phyloP scores from a whole-genome alignment of 2,329 filamentous ascomycete genomes.

The Paraphaeosphaeria sporulosa region DNA sequence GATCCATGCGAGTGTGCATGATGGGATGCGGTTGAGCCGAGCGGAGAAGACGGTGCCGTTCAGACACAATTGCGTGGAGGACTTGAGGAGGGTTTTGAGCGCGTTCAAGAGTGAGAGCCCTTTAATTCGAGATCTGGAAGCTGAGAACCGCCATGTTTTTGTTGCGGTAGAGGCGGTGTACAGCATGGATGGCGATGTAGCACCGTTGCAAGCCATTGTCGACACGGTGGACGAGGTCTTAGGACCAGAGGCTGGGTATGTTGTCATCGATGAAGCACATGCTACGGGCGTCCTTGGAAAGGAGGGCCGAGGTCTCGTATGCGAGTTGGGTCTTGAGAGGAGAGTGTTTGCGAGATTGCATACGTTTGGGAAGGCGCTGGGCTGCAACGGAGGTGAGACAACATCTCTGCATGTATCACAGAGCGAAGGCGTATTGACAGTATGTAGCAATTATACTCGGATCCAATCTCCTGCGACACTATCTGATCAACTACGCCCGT shows the following conservation, averaged over 20 bases:
- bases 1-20: constrained; percentile 80
- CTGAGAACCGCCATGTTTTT: constrained; percentile 41
- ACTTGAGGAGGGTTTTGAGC: constrained; percentile 52
- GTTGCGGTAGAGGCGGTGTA: constrained; percentile 58
- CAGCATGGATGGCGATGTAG: constrained; percentile 83
- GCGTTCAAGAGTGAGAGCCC: constrained; percentile 40
- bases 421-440: constrained; percentile 3
- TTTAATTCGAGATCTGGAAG: constrained; percentile 36
- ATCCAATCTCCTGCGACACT: constrained; percentile 37
- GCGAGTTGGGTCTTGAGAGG: constrained; percentile 59
- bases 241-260: constrained; percentile 64
- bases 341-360: constrained; percentile 66
- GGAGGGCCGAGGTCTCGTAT: constrained; percentile 65
- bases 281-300: constrained; percentile 67
- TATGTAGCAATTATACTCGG: constrained; percentile 42
- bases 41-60: constrained; percentile 61
- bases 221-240: constrained; percentile 63
- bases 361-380: constrained; percentile 73
- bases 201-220: constrained; percentile 68
- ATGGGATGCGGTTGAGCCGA: constrained; percentile 74
- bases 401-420: constrained; percentile 1
- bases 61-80: constrained; percentile 62
- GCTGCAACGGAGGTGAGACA: constrained; percentile 72
- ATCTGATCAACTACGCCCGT: constrained; percentile 49
- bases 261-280: constrained; percentile 75